Evolutionary conservation across 768 basidiomycete species (phyloP).

Genomic region (Lactarius psammicola): DNA sequence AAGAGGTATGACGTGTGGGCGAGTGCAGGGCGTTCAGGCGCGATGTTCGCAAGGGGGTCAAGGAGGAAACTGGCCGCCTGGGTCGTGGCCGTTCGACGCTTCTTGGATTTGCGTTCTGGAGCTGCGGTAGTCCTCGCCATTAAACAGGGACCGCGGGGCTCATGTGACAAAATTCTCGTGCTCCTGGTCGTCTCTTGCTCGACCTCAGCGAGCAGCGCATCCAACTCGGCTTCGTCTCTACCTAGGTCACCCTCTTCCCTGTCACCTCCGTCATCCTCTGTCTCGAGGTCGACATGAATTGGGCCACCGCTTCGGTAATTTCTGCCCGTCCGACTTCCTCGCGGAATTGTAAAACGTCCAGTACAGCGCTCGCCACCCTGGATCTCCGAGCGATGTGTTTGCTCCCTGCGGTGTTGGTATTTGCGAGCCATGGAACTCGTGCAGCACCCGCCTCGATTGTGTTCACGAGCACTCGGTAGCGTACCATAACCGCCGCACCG

Average conservation of each 20-base stretch:
- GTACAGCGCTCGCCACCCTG: slow-evolving; percentile 63
- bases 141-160: not conserved
- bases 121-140: slow-evolving; percentile 14
- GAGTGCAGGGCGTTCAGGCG: slow-evolving; percentile 12
- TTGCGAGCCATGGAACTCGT: slow-evolving; percentile 66
- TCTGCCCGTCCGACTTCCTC: slow-evolving; percentile 56
- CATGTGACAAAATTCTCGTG: not conserved
- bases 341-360: slow-evolving; percentile 68
- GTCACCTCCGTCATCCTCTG: slow-evolving; percentile 35
- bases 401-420: slow-evolving; percentile 45
- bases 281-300: slow-evolving; percentile 42
- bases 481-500: slow-evolving; percentile 58
- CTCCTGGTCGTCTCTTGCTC: slow-evolving; percentile 6
- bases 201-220: slow-evolving; percentile 6
- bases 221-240: slow-evolving; percentile 13
- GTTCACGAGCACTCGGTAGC: slow-evolving; percentile 67
- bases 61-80: slow-evolving; percentile 57
- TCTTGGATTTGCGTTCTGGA: slow-evolving; percentile 34
- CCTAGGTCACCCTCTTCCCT: slow-evolving; percentile 16
- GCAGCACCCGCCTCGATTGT: slow-evolving; percentile 56
- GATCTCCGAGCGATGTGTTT: slow-evolving; percentile 53
- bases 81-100: slow-evolving; percentile 37
- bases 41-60: slow-evolving; percentile 48
- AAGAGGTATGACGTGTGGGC: slow-evolving; percentile 51
- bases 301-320: slow-evolving; percentile 35